Conservation (phyloP, 495 filamentous ascomycete genomes). For the Penicillium cataractarum region DNA sequence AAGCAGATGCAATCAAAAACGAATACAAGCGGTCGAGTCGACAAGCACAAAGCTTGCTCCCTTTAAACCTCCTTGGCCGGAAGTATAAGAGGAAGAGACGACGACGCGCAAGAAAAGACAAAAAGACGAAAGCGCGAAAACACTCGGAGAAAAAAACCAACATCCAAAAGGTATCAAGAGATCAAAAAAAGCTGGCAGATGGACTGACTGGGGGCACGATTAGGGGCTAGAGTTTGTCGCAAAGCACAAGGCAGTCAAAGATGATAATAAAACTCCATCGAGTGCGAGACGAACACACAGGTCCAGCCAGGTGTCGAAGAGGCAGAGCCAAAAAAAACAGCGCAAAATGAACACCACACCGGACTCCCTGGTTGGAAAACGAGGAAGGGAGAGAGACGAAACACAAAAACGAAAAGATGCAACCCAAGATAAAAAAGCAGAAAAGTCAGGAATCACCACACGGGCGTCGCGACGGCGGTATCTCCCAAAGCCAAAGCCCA, state of each 20-base stretch:
- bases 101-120: neutral
- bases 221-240: constrained; percentile 31
- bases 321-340: constrained; percentile 31
- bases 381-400: constrained; percentile 28
- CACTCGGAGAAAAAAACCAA: constrained; percentile 2
- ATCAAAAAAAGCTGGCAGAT: constrained; percentile 18
- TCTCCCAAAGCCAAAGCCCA: constrained; percentile 31
- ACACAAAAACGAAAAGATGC: constrained; percentile 29
- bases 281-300: constrained; percentile 56
- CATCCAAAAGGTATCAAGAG: constrained; percentile 38
- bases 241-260: constrained; percentile 17
- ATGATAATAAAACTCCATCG: constrained; percentile 44
- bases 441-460: constrained; percentile 41
- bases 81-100: neutral
- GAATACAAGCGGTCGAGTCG: constrained; percentile 8
- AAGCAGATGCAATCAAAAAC: constrained; percentile 15
- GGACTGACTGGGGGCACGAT: constrained; percentile 35
- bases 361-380: constrained; percentile 53
- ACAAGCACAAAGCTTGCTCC: neutral
- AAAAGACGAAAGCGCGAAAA: constrained; percentile 11
- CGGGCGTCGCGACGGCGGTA: constrained; percentile 42
- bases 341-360: constrained; percentile 47
- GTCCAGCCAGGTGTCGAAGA: constrained; percentile 55
- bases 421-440: constrained; percentile 30
- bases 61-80: neutral